Base-by-base conservation (phyloP, 2,329 filamentous ascomycete genomes). In the Tolypocladium inflatum region DNA sequence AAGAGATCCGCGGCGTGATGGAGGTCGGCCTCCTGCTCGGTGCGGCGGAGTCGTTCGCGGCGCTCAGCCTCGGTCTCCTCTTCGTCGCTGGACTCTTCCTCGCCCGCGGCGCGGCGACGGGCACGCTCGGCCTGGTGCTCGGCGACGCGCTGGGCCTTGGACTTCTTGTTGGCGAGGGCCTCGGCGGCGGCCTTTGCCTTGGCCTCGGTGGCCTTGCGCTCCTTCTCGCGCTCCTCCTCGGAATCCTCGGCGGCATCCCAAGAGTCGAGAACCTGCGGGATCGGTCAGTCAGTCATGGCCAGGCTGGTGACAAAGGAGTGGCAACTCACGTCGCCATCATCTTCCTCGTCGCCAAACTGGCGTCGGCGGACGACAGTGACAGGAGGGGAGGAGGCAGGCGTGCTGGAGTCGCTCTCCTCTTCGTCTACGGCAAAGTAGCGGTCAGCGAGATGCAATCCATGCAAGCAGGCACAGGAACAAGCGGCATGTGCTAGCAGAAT, bases 211-310 rank as follows among this genome's bases (percentile, higher is more conserved):
- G 87, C 91, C 78, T 93, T 94, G 75, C 89, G 89, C 35, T 84
- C 90, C 80, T 97, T 99, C 76, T 97, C 92, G 68, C 91, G 89
- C 79, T 99, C 94, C 67, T 87, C 93, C 68, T 99, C 94, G 61
- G 91, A 96, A 77, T 99, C 94, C 70, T 97, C 94, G 65, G 90
- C 92, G 59, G 90, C 93, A 69, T 97, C 92, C 94, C 94, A 99
- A 39, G 90, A 93, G 60, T 99, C 94, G 69, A 97, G 84, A 58
- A 97, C 90, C 88, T 96, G 63, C 13, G 17, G 23, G 21, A 51
- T 23, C 15, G 11, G 13, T 43, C 9, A 45, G 52, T 13, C 9
- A 38, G 21, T 10, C 0, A 23, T 13, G 26, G 39, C 39, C 30
- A 15, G 5, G 13, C 9, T 15, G 17, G 26, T 43, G 43, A 39